Percentiles rank a stretch among this genome's conserved stretches.
Conservation (phyloP, 805 yeast species). For the Limtongia smithiae region DNA sequence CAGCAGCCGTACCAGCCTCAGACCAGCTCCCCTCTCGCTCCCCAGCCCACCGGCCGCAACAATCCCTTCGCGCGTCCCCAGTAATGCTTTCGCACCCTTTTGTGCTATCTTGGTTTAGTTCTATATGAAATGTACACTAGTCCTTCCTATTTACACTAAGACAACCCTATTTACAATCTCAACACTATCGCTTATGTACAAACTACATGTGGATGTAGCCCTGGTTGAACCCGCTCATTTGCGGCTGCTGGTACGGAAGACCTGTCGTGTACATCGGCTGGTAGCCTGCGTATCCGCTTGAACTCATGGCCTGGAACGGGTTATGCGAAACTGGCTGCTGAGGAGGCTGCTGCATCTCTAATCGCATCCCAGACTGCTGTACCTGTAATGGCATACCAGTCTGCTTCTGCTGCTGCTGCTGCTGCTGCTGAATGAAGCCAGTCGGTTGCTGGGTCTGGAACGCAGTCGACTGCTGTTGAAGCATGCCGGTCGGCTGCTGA, state of each 20-base stretch:
- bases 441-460: neutral
- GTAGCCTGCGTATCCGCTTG: neutral
- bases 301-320: no score
- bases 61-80: conserved; percentile 14
- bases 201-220: no score
- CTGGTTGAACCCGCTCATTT: no score
- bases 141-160: neutral
- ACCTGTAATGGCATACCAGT: neutral
- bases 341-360: no score
- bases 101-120: neutral
- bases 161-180: no score
- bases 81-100: neutral
- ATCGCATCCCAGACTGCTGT: neutral
- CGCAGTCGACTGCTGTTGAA: neutral
- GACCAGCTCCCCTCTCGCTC: conserved; percentile 12
- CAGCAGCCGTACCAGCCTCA: conserved; percentile 16
- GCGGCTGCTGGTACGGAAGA: no score
- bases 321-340: no score
- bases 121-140: neutral
- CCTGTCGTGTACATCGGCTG: no score
- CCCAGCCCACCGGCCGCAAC: conserved; percentile 15
- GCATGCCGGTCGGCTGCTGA: neutral
- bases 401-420: neutral
- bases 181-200: no score
- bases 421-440: neutral